Base-by-base conservation (phyloP, 1,284 basidiomycete genomes). In the Irpex rosettiformis region DNA sequence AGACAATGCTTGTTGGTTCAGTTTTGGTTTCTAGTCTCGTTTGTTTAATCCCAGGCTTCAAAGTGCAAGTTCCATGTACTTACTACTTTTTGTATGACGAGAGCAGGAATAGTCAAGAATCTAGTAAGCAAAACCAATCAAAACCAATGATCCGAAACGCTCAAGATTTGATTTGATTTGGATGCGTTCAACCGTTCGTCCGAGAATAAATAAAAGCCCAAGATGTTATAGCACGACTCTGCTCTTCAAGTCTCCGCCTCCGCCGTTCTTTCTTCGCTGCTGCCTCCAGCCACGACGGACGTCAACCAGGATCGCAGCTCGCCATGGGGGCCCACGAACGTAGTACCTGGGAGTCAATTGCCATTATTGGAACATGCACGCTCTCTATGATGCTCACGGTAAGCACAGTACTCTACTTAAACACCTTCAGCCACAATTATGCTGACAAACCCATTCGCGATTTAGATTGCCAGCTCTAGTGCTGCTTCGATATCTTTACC, bases 401-500 rank as follows among this genome's bases (percentile, higher is more conserved):
- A 42, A 28, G 72, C 64, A 11, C 33, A 37, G 11, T 24, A 30
- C 27, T 4, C 16, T 33, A 60, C 52, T 28, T 10, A n/a, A 21
- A n/a, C 8, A 5, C 22, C 3, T 28, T 8, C n/a, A n/a, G 18
- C 16, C 43, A 45, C 24, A 22, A 52, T 37, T 56, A 28, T 21
- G 29, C 8, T 53, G 22, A 40, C 22, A 27, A 29, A 55, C 40
- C 25, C 54, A 11, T 18, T 33, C 10, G n/a, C 47, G 5, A 56
- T 11, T n/a, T 58, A 77, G 75, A 71, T 65, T 42, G 66, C 70
- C 8, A 73, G 71, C 42, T 66, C 62, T 24, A 72, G 73, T 4
- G 69, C 73, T 1, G 69, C 72, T 0, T 67, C 73, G 2, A 82
- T 87, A 52, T 74, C 83, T 0, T 71, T 88, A 5, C 85, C 85